A percentile compares a stretch with the other conserved stretches of the same genome.
Evolutionary conservation across 805 yeast genomes (phyloP).

Genomic region (Yarrowia deformans): DNA sequence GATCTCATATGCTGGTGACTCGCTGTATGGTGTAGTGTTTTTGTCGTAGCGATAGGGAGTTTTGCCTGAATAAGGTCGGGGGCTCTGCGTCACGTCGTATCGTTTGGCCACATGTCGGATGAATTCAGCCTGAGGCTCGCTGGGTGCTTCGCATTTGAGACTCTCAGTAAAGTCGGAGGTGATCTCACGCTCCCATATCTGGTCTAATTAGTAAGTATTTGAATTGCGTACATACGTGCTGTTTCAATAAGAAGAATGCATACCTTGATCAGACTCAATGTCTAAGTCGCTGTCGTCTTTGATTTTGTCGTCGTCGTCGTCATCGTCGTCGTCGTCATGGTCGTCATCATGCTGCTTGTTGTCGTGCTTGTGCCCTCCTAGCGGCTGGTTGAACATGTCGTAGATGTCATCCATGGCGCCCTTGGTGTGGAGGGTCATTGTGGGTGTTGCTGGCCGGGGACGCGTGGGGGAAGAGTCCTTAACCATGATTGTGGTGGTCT

Average conservation of each 20-base stretch:
- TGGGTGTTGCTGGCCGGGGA: conserved; percentile 60
- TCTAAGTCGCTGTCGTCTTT: conserved; percentile 34
- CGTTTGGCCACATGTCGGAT: conserved; percentile 33
- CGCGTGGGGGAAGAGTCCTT: conserved; percentile 16
- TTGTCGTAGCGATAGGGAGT: conserved; percentile 31
- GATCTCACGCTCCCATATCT: conserved; percentile 39
- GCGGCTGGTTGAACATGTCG: conserved; percentile 65
- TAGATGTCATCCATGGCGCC: conserved; percentile 77
- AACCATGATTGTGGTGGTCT: conserved; percentile 25
- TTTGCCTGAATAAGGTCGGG: conserved; percentile 25
- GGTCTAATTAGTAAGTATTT: conserved; percentile 39
- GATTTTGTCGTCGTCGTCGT: conserved; percentile 44
- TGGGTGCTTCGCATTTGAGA: conserved; percentile 16
- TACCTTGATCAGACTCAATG: conserved; percentile 29
- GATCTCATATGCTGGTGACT: conserved; percentile 27
- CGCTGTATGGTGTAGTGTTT: conserved; percentile 27
- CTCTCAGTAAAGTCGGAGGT: conserved; percentile 38
- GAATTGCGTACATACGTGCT: conserved; percentile 38
- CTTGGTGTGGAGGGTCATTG: conserved; percentile 77
- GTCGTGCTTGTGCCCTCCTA: conserved; percentile 41
- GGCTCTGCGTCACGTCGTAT: conserved; percentile 30
- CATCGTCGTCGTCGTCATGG: conserved; percentile 43
- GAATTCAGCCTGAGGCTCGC: conserved; percentile 33
- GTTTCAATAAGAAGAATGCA: conserved; percentile 39
- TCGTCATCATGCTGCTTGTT: conserved; percentile 42